Base-by-base conservation (phyloP, 225 moss, liverwort and hornwort species). In the Asterella californica region DNA sequence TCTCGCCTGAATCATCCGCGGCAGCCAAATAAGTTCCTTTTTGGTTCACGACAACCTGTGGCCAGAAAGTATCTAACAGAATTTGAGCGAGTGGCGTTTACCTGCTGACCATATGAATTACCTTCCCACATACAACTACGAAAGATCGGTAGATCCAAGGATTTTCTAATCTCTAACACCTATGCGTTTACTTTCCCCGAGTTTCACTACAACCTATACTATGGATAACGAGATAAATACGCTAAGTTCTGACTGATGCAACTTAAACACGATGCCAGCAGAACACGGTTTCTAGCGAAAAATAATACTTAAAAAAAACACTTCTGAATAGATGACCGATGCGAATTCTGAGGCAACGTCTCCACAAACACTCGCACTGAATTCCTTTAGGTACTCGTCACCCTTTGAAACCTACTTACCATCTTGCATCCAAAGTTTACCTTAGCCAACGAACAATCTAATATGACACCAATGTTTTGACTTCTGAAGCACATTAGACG, bases 1-100 rank as follows among this genome's bases (percentile, higher is more conserved):
- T 76, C 74, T 88, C 88, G 2, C 88, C 88, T 11, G 80, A 78
- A 52, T 88, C 88, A 77, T 88, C 88, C 33, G 85, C 85, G 32
- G 88, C 81, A 42, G 83, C 83, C 70, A 85, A 36, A 63, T 78
- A 88, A 21, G 85, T 83, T 34, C 75, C 85, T 42, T 79, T 88
- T 21, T 79, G 62, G 79, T 88, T 88, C 10, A 83, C 85, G 37
- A 54, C 81, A 50, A 88, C 83, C 86, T 86, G 69, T 24, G 29
- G 42, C 42, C 3, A 75, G 10, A 69, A 22, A 7, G 63, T 24
- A 71, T 11, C 14, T n/a, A 47, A 72, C 6, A 19, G 24, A 48
- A n/a, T 45, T 19, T 45, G 19, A 3, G 34, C 14, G 34, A 69
- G 30, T 38, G 34, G 69, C 37, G 42, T 36, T 42, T 4, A 69